These are phyloP conservation scores for Eucalyptus coolabah DNA, from an alignment of 345 rosid genomes.

Conservation along the genomic window DNA sequence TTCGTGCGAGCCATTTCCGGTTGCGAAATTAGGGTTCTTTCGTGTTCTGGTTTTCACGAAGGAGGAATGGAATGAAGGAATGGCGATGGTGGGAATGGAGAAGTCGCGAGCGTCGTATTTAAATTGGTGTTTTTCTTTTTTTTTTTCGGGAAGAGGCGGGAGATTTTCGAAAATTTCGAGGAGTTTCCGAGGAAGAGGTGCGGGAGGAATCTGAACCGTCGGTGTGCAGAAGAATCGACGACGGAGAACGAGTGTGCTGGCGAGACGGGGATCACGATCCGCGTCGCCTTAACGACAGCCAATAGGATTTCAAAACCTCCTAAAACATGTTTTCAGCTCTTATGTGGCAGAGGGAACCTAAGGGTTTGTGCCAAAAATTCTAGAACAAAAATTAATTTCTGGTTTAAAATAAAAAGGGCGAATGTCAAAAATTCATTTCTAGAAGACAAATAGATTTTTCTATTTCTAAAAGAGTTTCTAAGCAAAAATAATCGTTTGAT, in stretches of 20 bases:
- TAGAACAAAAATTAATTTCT: no score
- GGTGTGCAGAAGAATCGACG: not conserved
- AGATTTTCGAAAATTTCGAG: not conserved
- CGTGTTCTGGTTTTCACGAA: not conserved
- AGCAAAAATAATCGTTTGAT: no score
- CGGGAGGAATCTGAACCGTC: not conserved
- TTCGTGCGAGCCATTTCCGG: not conserved
- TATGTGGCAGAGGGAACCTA: no score
- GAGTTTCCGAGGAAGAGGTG: not conserved
- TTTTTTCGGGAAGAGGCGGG: not conserved
- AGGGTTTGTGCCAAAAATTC: no score
- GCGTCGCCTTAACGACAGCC: not conserved
- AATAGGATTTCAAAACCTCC: not conserved
- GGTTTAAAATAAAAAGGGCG: no score
- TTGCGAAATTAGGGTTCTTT: not conserved
- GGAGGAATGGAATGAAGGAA: not conserved
- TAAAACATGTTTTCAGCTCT: not conserved
- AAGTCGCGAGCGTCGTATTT: not conserved
- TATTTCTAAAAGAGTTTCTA: no score
- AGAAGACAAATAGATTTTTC: fast-evolving
- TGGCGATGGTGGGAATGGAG: not conserved
- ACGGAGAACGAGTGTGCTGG: not conserved
- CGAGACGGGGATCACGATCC: not conserved
- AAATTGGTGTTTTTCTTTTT: not conserved
- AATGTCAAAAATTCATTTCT: no score